phyloP scores from a whole-genome alignment of 164 flowering plant species.

The Chimonanthus salicifolius region DNA sequence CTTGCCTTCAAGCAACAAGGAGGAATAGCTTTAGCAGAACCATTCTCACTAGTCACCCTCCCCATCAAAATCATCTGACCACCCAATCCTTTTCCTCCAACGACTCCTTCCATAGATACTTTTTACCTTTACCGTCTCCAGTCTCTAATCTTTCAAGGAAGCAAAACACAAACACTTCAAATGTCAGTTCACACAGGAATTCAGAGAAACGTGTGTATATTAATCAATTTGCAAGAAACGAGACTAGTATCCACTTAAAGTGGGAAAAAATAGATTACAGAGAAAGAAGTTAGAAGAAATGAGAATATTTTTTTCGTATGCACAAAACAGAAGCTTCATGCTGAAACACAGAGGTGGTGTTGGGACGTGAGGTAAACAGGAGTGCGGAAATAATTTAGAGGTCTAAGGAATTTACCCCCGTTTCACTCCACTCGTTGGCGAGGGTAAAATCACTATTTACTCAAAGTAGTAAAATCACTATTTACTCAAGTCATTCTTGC shows the following conservation, averaged over 20 bases:
- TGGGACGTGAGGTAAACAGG: too few relatives aligned
- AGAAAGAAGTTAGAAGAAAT: not conserved
- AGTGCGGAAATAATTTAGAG: too few relatives aligned
- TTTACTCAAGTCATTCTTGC: too few relatives aligned
- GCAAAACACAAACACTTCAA: not conserved
- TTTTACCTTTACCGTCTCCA: slow-evolving; percentile 71
- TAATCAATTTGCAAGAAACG: not conserved
- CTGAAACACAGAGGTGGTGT: too few relatives aligned
- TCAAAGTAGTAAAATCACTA: too few relatives aligned
- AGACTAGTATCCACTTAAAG: not conserved
- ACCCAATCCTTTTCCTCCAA: slow-evolving; percentile 69
- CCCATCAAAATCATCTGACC: slow-evolving; percentile 79
- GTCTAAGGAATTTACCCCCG: too few relatives aligned
- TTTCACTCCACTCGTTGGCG: too few relatives aligned
- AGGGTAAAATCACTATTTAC: too few relatives aligned
- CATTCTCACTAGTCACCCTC: slow-evolving; percentile 55
- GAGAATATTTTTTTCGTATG: too few relatives aligned
- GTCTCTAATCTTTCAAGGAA: slow-evolving; percentile 28
- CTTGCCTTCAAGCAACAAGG: slow-evolving; percentile 83
- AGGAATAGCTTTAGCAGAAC: slow-evolving; percentile 42
- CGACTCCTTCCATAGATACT: slow-evolving; percentile 59
- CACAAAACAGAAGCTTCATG: too few relatives aligned
- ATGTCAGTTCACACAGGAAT: not conserved
- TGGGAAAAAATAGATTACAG: not conserved
- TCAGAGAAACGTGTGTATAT: too few relatives aligned